Percentiles rank a stretch among this genome's conserved stretches.
phyloP scores from a whole-genome alignment of 495 filamentous ascomycete genomes.

The Thermothielavioides terrestris region DNA sequence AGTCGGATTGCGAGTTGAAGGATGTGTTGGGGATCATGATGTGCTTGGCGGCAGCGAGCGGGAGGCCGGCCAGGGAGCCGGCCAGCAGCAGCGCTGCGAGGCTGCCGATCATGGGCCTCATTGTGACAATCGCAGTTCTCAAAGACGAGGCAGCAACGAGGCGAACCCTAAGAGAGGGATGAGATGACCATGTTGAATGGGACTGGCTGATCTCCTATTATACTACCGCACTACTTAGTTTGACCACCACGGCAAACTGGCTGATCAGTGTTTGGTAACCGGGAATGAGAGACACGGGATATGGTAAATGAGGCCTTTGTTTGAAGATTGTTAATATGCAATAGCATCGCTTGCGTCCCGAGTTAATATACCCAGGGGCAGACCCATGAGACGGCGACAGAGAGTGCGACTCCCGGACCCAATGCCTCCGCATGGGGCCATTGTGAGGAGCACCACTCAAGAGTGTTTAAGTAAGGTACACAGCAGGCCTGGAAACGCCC shows the following conservation, averaged over 20 bases:
- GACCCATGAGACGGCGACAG: background rate
- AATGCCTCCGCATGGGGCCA: background rate
- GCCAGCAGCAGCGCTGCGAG: constrained; percentile 6
- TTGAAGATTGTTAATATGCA: background rate
- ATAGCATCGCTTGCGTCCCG: background rate
- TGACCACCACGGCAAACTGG: too few species aligned
- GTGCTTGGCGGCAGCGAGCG: constrained; percentile 18
- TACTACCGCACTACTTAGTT: too few species aligned
- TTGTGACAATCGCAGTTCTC: background rate
- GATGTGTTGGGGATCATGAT: constrained; percentile 46
- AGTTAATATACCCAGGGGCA: background rate
- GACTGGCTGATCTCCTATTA: too few species aligned
- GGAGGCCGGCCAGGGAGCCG: constrained; percentile 1
- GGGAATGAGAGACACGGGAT: background rate
- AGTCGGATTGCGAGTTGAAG: constrained; percentile 43
- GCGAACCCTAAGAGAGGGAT: too few species aligned
- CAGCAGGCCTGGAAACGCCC: too few species aligned
- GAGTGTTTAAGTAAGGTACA: too few species aligned
- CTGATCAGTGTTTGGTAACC: too few species aligned
- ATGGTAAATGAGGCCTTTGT: background rate
- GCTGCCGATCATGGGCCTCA: background rate
- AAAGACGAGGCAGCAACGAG: background rate
- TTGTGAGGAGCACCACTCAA: background rate
- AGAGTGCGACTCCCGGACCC: background rate
- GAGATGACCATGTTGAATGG: too few species aligned